phyloP scores from a whole-genome alignment of 805 yeast species.

The Yarrowia sp. region DNA sequence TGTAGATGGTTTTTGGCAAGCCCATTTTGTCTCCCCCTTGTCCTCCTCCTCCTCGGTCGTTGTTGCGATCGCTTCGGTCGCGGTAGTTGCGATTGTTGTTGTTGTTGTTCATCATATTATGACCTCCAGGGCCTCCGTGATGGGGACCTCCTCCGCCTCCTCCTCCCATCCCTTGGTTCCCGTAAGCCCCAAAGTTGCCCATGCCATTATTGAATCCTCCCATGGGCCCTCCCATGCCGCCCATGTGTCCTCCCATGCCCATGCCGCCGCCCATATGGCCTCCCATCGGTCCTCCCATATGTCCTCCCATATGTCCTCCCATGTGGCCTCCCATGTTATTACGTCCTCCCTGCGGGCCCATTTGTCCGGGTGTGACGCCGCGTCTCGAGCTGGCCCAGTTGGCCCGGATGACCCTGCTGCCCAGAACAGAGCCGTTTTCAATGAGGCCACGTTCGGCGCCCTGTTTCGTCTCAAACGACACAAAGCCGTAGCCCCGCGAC shows the following conservation, averaged over 20 bases:
- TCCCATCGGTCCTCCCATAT: background rate
- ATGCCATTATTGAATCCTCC: background rate
- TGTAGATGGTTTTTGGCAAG: constrained; percentile 70
- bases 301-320: constrained; percentile 1
- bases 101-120: background rate
- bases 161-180: background rate
- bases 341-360: background rate
- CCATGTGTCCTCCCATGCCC: background rate
- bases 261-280: background rate
- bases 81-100: background rate
- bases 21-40: background rate
- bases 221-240: background rate
- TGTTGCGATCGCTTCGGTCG: background rate
- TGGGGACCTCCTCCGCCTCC: background rate
- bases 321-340: background rate
- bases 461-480: constrained; percentile 59
- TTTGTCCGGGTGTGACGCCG: constrained; percentile 24
- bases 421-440: constrained; percentile 70
- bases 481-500: constrained; percentile 88
- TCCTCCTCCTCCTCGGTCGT: background rate
- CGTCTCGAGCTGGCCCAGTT: constrained; percentile 82
- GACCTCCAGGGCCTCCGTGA: no score
- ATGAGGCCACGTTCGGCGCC: constrained; percentile 75
- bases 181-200: constrained; percentile 2
- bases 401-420: constrained; percentile 74